Conservation (phyloP, 768 basidiomycete species). For the Pulveroboletus sp. region DNA sequence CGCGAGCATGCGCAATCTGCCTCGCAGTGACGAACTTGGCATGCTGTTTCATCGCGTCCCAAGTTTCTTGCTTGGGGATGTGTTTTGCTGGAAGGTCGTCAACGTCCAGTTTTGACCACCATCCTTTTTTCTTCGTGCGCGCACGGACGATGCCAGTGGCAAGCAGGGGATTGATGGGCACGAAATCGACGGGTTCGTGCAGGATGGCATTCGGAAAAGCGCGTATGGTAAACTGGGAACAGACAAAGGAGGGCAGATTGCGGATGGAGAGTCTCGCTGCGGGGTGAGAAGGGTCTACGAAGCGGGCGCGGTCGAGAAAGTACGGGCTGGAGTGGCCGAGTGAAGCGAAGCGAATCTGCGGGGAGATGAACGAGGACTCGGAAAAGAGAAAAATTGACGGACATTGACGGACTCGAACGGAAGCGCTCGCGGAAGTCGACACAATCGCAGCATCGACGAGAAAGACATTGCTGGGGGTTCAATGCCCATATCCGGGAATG, state of each 20-base stretch:
- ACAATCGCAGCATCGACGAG: too few relatives aligned
- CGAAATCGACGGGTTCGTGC: conserved; percentile 6
- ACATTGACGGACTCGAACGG: too few relatives aligned
- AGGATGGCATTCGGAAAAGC: conserved; percentile 24
- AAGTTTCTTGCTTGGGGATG: not conserved
- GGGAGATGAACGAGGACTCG: too few relatives aligned
- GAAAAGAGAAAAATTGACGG: too few relatives aligned
- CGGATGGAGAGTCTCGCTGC: conserved; percentile 6
- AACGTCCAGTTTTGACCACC: not conserved
- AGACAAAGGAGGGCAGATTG: conserved; percentile 8
- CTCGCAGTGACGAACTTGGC: not conserved
- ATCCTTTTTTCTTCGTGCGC: not conserved
- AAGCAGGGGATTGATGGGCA: conserved; percentile 21
- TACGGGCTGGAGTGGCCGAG: conserved; percentile 14
- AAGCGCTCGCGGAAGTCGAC: too few relatives aligned
- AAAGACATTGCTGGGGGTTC: too few relatives aligned
- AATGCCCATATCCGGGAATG: too few relatives aligned
- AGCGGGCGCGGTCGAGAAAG: not conserved
- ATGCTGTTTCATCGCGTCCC: conserved; percentile 1
- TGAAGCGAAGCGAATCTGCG: conserved; percentile 3
- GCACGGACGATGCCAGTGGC: conserved; percentile 13
- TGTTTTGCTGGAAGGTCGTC: not conserved
- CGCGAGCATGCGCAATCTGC: conserved; percentile 5
- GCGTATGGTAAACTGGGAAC: conserved; percentile 10
- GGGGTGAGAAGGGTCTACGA: conserved; percentile 21